Base-by-base conservation (phyloP, 2,329 filamentous ascomycete species). In the Cadophora gregata region DNA sequence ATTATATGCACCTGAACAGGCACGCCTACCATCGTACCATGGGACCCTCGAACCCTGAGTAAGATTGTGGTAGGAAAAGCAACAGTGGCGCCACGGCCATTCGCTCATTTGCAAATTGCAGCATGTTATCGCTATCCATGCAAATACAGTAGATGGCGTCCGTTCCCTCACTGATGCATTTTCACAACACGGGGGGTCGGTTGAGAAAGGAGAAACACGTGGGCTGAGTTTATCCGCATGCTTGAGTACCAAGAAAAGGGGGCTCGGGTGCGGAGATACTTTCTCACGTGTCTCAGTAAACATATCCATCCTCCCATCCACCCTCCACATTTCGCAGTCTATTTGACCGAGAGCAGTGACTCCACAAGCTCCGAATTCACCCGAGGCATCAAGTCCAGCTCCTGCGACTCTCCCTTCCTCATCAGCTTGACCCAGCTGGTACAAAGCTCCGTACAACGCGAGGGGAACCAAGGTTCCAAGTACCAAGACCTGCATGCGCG, bases 401-500 rank as follows among this genome's bases (percentile, higher is more conserved):
- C 42, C 42, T 21, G 42, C 42, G n/a, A 42, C 38, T n/a, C 27
- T 33, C 6, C 31, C 29, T 12, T 25, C 14, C 31, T 38, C 21
- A 16, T 58, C 33, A 36, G 33, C 55, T 38, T 10, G n/a, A 42
- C 55, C 33, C 33, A 58, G 21, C 21, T 42, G 12, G 55, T 58
- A 58, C 29, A 56, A 38, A 25, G n/a, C 21, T 47, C 36, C 50
- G 42, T 27, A 58, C 36, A 25, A 45, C 10, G 24, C 19, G n/a
- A 36, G 21, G 33, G 24, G 29, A 48, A 42, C 60, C 60, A 24
- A 42, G 33, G 19, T 27, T 21, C 21, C 31, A 48, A 63, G 50
- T 58, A 58, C 47, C 27, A 36, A 58, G 33, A 63, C 62, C 33
- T 63, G 50, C 38, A 63, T 33, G 50, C 51, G 36, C 62, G 62